Evolutionary conservation across 2,329 filamentous ascomycete species (phyloP).

Genomic region (Fusarium sacchari): DNA sequence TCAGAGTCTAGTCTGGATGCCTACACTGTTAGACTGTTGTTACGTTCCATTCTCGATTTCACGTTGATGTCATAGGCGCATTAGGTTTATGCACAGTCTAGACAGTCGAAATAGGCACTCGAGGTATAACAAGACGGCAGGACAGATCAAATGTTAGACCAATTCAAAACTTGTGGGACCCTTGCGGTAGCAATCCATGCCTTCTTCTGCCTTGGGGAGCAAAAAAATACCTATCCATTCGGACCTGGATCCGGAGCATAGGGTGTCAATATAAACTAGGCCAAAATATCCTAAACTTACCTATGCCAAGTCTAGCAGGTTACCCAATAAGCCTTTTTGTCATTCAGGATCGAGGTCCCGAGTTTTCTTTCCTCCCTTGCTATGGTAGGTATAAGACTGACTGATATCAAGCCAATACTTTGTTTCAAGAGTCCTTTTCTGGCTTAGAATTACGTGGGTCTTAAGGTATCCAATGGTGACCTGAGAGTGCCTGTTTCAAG

Average conservation of each 20-base stretch:
- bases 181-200: not conserved
- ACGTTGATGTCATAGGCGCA: not conserved
- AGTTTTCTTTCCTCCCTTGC: not conserved
- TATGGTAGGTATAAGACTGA: not conserved
- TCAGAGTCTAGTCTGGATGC: slow-evolving; percentile 10
- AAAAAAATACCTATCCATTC: not conserved
- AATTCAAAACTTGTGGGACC: not conserved
- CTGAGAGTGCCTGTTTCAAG: slow-evolving; percentile 31
- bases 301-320: not conserved
- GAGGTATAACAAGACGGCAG: not conserved
- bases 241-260: not conserved
- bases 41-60: slow-evolving; percentile 13
- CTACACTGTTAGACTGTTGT: not conserved
- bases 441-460: slow-evolving; percentile 20
- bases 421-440: slow-evolving; percentile 39
- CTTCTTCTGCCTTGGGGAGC: not conserved
- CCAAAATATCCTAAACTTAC: not conserved
- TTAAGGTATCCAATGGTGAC: slow-evolving; percentile 24
- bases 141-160: not conserved
- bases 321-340: not conserved
- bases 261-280: not conserved
- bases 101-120: not conserved
- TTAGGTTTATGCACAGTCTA: not conserved
- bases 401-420: not conserved
- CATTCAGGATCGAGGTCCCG: not conserved